Conservation (phyloP, 345 rosid species). For the Leavenworthia alabamica region DNA sequence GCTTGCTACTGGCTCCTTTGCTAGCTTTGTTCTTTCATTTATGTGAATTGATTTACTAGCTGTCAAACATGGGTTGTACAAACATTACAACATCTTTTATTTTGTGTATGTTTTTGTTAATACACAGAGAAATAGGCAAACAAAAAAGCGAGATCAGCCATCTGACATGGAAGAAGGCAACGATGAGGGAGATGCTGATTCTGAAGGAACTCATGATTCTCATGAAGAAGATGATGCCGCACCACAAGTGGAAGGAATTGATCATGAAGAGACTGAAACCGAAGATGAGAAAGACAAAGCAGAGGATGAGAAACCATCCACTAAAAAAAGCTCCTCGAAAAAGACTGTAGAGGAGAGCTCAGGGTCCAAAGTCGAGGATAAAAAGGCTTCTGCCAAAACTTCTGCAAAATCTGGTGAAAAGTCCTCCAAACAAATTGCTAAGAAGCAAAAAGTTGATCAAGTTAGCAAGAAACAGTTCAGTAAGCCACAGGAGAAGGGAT, state of each 20-base stretch:
- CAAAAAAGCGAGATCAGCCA: conserved; percentile 39
- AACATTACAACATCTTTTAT: neutral
- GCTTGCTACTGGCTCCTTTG: neutral
- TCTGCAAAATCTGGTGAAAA: conserved; percentile 40
- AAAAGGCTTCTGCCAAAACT: conserved; percentile 30
- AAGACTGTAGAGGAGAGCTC: conserved; percentile 42
- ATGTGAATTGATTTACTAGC: neutral
- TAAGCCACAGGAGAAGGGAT: conserved; percentile 43
- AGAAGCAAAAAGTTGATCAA: conserved; percentile 31
- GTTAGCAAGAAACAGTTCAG: conserved; percentile 47
- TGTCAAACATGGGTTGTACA: conserved; percentile 6
- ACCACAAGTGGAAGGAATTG: conserved; percentile 47
- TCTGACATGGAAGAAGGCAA: conserved; percentile 48
- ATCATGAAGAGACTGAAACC: conserved; percentile 44
- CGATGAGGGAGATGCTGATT: conserved; percentile 45
- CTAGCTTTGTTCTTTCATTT: neutral
- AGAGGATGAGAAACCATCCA: conserved; percentile 31
- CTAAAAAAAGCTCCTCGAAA: conserved; percentile 42
- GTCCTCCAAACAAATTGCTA: conserved; percentile 43
- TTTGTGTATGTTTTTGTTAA: conserved; percentile 14
- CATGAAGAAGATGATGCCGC: conserved; percentile 40
- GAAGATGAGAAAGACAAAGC: conserved; percentile 48
- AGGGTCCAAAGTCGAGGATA: conserved; percentile 38
- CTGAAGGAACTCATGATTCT: conserved; percentile 40
- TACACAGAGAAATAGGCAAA: conserved; percentile 51